Conservation (phyloP, 768 basidiomycete species). For the Pleurotus platypus region DNA sequence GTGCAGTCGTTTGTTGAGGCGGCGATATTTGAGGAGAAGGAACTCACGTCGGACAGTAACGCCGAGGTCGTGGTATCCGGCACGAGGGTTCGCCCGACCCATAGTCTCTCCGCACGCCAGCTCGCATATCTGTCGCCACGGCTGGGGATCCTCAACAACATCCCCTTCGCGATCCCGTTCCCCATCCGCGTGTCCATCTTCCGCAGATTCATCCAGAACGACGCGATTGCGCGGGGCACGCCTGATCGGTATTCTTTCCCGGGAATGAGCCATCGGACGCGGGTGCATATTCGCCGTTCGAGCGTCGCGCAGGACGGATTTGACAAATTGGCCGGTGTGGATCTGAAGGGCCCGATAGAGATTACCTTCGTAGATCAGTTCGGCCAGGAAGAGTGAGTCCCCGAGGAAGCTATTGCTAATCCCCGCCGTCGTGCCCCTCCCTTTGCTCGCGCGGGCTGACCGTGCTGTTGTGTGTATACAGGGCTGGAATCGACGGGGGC, state of each 20-base stretch:
- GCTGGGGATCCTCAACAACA: conserved; percentile 88
- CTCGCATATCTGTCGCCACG: conserved; percentile 77
- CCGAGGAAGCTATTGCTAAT: neutral
- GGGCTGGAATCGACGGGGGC: conserved; percentile 92
- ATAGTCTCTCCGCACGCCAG: conserved; percentile 59
- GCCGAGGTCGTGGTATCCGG: neutral
- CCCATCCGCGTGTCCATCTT: conserved; percentile 88
- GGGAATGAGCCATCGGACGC: conserved; percentile 20
- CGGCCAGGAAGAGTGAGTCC: conserved; percentile 74
- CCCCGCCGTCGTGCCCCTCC: neutral
- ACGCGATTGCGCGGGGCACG: conserved; percentile 30
- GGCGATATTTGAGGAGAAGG: conserved; percentile 76
- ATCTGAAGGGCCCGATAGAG: conserved; percentile 78
- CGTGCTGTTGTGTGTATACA: conserved; percentile 22
- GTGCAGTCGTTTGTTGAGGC: conserved; percentile 76
- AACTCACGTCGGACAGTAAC: conserved; percentile 28
- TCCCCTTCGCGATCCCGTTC: conserved; percentile 95
- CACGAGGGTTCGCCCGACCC: neutral
- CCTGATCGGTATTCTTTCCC: conserved; percentile 15
- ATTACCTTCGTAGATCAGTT: conserved; percentile 94
- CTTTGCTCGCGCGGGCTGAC: too few species aligned
- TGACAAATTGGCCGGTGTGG: conserved; percentile 70
- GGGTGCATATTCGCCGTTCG: conserved; percentile 63
- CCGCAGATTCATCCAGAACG: conserved; percentile 74
- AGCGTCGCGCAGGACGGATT: conserved; percentile 90